Evolutionary conservation across 768 basidiomycete species (phyloP).

Genomic region (Amanita fuliginea): DNA sequence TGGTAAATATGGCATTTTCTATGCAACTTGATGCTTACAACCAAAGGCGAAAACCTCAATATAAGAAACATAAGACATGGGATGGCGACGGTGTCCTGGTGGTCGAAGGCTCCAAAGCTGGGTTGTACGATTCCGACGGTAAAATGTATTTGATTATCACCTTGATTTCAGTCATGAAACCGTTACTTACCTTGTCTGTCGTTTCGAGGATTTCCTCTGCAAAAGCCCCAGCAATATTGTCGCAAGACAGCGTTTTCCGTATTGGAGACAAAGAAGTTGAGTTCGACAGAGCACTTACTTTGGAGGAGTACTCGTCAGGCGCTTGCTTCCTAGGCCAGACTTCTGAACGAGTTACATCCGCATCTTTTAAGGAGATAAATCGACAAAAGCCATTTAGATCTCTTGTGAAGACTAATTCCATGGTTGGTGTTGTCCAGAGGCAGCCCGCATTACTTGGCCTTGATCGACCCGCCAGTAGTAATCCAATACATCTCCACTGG

Average conservation of each 20-base stretch:
- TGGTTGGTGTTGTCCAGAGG: too few species aligned
- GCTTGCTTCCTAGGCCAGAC: slow-evolving; percentile 36
- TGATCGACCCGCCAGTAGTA: too few species aligned
- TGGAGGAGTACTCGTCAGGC: slow-evolving; percentile 51
- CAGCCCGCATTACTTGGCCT: too few species aligned
- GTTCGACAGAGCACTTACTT: slow-evolving; percentile 46
- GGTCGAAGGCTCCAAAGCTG: slow-evolving; percentile 31
- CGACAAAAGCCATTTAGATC: not conserved
- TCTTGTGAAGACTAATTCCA: not conserved
- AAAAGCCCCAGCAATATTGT: slow-evolving; percentile 30
- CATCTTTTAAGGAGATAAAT: not conserved
- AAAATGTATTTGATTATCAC: slow-evolving; percentile 38
- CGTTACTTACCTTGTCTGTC: not conserved
- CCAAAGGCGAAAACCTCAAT: slow-evolving; percentile 53
- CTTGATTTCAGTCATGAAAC: not conserved
- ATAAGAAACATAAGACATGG: slow-evolving; percentile 86
- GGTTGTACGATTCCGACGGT: slow-evolving; percentile 52
- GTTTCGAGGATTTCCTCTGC: slow-evolving; percentile 39
- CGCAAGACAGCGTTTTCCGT: slow-evolving; percentile 23
- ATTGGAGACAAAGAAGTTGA: slow-evolving; percentile 53
- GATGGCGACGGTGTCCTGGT: slow-evolving; percentile 72
- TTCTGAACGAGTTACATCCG: not conserved
- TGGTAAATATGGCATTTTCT: slow-evolving; percentile 35
- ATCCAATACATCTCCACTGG: too few species aligned
- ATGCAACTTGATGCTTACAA: not conserved